Base-by-base conservation (phyloP, 2,329 filamentous ascomycete genomes). In the Myriangium duriaei region DNA sequence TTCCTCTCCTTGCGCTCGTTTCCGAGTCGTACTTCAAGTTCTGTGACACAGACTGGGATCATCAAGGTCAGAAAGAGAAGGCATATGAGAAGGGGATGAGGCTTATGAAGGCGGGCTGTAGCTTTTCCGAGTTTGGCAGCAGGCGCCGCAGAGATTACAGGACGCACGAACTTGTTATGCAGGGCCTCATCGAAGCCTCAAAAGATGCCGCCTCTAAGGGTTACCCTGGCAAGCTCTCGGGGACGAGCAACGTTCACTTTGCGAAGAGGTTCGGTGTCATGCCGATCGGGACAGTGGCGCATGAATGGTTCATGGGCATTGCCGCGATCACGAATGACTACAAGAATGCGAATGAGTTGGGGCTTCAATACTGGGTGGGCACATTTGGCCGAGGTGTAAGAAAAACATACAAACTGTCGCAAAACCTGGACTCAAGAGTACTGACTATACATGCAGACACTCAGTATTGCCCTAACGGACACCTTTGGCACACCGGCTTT, bases 261-360 rank as follows among this genome's bases (percentile, higher is more conserved):
- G 91, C 91, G 9, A 94, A 93, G 85, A 81, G 85, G 51, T 88
- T 93, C 60, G 77, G 76, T 31, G 75, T 95, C 32, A 65, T 76
- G 3, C 86, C 91, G 0, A 74, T 96, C 10, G 91, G 91, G 4
- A 98, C 91, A 0, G 78, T 84, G 2, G 91, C 91, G 1, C 91
- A 98, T 54, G 91, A 98, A 62, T 98, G 91, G 91, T 96, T 95
- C 66, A 98, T 98, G 91, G 87, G 85, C 30, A 88, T 93, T 45
- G 91, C 91, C 1, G 87, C 91, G 28, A 85, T 95, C 49, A 83
- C 80, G 4, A 72, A 84, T 45, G 74, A 95, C 60, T 98, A 98
- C 55, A 72, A 76, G 49, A 69, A 72, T 44, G 87, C 91, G 3
- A 93, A 87, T 26, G 85, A 93, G 57, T 71, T 79, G 46, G 87